Conservation (phyloP, 2,329 filamentous ascomycete genomes). For the Colletotrichum paranaense region DNA sequence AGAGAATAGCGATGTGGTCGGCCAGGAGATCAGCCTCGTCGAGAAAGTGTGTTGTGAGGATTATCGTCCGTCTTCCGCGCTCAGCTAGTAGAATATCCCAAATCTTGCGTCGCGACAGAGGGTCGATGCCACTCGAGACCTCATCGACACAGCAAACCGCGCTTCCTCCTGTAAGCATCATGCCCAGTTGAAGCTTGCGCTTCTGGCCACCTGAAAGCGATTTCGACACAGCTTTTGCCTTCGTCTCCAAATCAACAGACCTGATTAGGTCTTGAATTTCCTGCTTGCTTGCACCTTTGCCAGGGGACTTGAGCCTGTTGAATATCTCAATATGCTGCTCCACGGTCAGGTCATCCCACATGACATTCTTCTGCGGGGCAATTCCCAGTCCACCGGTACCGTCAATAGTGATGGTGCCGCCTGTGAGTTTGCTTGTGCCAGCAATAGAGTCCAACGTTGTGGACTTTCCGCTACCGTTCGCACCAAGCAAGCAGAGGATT, state of each 20-base stretch:
- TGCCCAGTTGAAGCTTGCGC: slow-evolving; percentile 89
- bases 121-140: slow-evolving; percentile 89
- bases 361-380: slow-evolving; percentile 92
- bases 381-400: slow-evolving; percentile 84
- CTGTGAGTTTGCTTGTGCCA: slow-evolving; percentile 81
- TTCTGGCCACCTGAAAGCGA: slow-evolving; percentile 93
- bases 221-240: slow-evolving; percentile 76
- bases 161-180: slow-evolving; percentile 94
- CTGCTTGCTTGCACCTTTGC: slow-evolving; percentile 64
- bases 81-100: slow-evolving; percentile 94
- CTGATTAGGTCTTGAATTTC: slow-evolving; percentile 73
- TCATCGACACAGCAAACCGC: slow-evolving; percentile 92
- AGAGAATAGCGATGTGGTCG: slow-evolving; percentile 89
- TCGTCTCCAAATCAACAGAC: slow-evolving; percentile 80
- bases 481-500: slow-evolving; percentile 87
- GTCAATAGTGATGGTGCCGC: slow-evolving; percentile 81
- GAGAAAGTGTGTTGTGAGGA: slow-evolving; percentile 92
- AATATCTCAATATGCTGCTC: slow-evolving; percentile 88
- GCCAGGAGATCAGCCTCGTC: slow-evolving; percentile 92
- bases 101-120: slow-evolving; percentile 86
- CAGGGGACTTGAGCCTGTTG: slow-evolving; percentile 80
- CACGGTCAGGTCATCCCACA: slow-evolving; percentile 91
- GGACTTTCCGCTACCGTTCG: slow-evolving; percentile 91
- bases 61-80: slow-evolving; percentile 82
- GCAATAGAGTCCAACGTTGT: slow-evolving; percentile 91